A percentile compares a stretch with the other conserved stretches of the same genome.
Evolutionary conservation across 495 filamentous ascomycete genomes (phyloP).

Genomic region (Pseudevernia furfuracea): DNA sequence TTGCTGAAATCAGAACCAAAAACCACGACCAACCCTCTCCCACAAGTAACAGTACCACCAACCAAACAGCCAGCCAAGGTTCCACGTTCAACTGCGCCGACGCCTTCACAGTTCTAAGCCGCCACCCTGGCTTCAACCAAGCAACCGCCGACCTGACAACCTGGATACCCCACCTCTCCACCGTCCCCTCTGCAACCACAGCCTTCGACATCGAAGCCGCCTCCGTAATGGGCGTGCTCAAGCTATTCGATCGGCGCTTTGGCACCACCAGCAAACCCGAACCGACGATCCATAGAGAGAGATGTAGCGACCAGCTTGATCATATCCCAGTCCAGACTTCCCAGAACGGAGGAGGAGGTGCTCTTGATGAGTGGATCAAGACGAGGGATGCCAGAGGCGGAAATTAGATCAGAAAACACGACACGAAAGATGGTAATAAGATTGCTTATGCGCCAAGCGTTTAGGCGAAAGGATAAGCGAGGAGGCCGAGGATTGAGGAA

Average conservation of each 20-base stretch:
- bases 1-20: constrained; percentile 56
- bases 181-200: constrained; percentile 44
- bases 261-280: constrained; percentile 26
- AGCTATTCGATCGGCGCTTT: constrained; percentile 75
- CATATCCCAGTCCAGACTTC: background rate
- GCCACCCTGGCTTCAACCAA: constrained; percentile 69
- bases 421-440: background rate
- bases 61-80: constrained; percentile 28
- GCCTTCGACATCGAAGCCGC: constrained; percentile 78
- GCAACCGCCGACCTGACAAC: constrained; percentile 66
- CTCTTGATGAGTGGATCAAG: background rate
- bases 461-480: background rate
- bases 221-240: constrained; percentile 78
- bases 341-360: background rate
- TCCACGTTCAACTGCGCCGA: constrained; percentile 61
- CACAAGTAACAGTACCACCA: constrained; percentile 27
- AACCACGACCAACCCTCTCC: constrained; percentile 18
- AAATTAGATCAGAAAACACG: background rate
- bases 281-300: background rate
- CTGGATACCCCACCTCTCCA: constrained; percentile 68
- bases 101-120: constrained; percentile 71
- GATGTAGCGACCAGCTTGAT: background rate
- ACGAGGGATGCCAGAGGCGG: background rate
- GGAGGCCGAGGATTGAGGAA: background rate
- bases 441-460: background rate